phyloP scores from a whole-genome alignment of 2,329 filamentous ascomycete genomes.

The Pseudopyrenochaeta lycopersici region DNA sequence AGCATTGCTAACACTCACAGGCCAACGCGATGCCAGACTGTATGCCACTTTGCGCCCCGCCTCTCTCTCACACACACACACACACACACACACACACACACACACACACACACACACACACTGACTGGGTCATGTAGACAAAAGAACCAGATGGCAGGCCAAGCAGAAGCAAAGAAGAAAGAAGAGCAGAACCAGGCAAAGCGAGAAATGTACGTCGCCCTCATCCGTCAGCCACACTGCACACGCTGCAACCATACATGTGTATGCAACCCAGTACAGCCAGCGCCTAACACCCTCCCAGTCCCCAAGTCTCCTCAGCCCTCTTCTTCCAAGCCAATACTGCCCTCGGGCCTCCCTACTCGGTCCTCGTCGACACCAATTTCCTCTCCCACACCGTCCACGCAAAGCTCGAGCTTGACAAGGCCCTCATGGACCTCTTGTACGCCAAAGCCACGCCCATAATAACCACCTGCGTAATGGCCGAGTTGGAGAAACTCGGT shows the following conservation, averaged over 20 bases:
- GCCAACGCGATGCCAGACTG: constrained; percentile 77
- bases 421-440: constrained; percentile 91
- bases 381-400: constrained; percentile 77
- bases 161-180: constrained; percentile 65
- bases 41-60: constrained; percentile 33
- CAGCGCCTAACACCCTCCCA: constrained; percentile 43
- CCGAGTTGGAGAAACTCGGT: constrained; percentile 88
- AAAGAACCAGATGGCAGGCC: constrained; percentile 77
- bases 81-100: constrained; percentile 9
- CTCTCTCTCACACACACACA: constrained; percentile 8
- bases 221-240: constrained; percentile 11
- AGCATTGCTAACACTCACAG: constrained; percentile 23
- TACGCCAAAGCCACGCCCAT: constrained; percentile 91
- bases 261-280: no score
- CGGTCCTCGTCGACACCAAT: constrained; percentile 64
- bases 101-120: constrained; percentile 7
- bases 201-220: constrained; percentile 69
- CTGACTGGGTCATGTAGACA: constrained; percentile 56
- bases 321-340: constrained; percentile 69
- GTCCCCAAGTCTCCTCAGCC: constrained; percentile 77
- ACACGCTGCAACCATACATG: constrained; percentile 8
- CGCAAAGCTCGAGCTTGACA: constrained; percentile 85
- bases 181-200: constrained; percentile 70
- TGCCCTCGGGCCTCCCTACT: constrained; percentile 84
- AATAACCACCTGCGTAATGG: constrained; percentile 80